Percentiles rank a stretch among this genome's conserved stretches.
Evolutionary conservation across 2,329 filamentous ascomycete genomes (phyloP).

Genomic region (Paraphoma sp.): DNA sequence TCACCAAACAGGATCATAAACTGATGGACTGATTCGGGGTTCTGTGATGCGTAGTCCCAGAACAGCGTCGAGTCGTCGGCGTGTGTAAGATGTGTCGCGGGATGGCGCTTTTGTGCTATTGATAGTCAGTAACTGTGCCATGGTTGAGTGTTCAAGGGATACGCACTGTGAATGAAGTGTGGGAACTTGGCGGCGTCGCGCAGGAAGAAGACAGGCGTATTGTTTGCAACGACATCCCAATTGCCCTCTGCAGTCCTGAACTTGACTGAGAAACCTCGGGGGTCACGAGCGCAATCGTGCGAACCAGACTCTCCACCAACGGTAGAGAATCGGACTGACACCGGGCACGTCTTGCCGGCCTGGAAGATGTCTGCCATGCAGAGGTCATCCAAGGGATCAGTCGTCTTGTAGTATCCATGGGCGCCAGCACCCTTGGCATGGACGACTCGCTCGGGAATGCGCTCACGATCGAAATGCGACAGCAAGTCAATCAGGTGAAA

Average conservation of each 20-base stretch:
- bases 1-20: constrained; percentile 63
- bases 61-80: constrained; percentile 70
- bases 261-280: constrained; percentile 75
- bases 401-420: constrained; percentile 57
- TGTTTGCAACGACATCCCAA: constrained; percentile 75
- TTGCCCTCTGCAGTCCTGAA: constrained; percentile 78
- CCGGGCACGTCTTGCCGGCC: constrained; percentile 72
- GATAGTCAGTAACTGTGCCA: no score
- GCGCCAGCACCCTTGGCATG: constrained; percentile 59
- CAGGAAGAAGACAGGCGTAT: constrained; percentile 79
- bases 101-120: constrained; percentile 71
- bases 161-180: constrained; percentile 68
- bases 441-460: constrained; percentile 59
- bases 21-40: constrained; percentile 61
- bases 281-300: constrained; percentile 74
- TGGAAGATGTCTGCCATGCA: constrained; percentile 57
- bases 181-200: constrained; percentile 71
- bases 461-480: constrained; percentile 59
- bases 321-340: constrained; percentile 75
- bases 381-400: constrained; percentile 55
- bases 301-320: constrained; percentile 77
- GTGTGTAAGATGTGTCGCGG: constrained; percentile 72
- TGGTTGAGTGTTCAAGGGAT: no score
- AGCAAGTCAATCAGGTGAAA: constrained; percentile 58
- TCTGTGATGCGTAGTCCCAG: constrained; percentile 66